Evolutionary conservation across 768 basidiomycete genomes (phyloP), one percentile per base, ranked within the genome.

Genomic region (Russula abietina): DNA sequence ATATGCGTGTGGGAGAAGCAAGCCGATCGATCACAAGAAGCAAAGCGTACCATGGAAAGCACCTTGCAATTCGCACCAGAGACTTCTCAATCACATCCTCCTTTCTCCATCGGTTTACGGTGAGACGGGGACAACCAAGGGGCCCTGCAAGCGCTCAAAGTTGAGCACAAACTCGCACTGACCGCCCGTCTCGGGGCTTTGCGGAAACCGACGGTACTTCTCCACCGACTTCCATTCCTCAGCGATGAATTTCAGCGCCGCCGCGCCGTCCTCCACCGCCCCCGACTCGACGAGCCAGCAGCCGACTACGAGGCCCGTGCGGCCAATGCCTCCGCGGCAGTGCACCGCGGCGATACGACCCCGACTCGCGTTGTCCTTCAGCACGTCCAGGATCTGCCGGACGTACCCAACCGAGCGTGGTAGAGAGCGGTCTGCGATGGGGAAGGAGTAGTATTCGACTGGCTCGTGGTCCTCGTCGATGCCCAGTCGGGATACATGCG

Each of bases 211-310:
- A 51, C 79, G 82, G 76, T 81, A 89, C 76, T 91, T 91, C 73
- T 87, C 88, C 54, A 91, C 89, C 3, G 78, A 81, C 70, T 82
- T 80, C 89, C 89, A 91, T 67, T 88, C 82, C 61, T 78, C 69
- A 22, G 83, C 87, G 65, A 90, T 85, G 54, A 86, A 80, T 16
- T 75, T 71, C 39, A 90, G 73, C 8, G 88, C 88, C 63, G 86
- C 84, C 59, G 77, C 78, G 16, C 88, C 88, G 67, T 84, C 80
- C 69, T 75, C 76, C 52, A 84, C 88, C 57, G 76, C 72, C 1
- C 83, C 83, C 22, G 83, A 82, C 72, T 89, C 82, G 43, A 89
- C 85, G 43, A 90, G 81, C 87, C 87, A 90, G 71, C 88, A 90
- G 16, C 88, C 87, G 48, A 84, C 77, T 55, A 84, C 81, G 73